A percentile compares a stretch with the other conserved stretches of the same genome.
Evolutionary conservation across 2,329 filamentous ascomycete species (phyloP).

Genomic region (Phialophora chinensis): DNA sequence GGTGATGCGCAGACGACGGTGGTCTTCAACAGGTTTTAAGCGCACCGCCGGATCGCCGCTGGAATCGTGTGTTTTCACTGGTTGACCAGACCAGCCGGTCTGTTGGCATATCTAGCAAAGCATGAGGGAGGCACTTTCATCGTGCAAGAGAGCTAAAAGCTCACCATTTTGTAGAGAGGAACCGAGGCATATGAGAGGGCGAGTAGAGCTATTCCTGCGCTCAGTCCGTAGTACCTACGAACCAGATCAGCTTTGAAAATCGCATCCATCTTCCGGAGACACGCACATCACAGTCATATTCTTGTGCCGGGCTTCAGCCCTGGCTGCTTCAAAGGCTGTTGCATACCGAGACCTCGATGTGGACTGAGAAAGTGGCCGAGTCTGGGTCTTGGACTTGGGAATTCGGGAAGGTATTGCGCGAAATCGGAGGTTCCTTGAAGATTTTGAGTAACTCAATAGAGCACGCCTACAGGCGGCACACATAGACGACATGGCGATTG

Average conservation of each 20-base stretch:
- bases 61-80: conserved; percentile 75
- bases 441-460: background rate
- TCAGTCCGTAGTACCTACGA: conserved; percentile 66
- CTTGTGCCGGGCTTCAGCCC: conserved; percentile 34
- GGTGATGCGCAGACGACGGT: conserved; percentile 88
- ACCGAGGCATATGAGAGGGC: conserved; percentile 70
- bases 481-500: background rate
- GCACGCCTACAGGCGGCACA: conserved; percentile 6
- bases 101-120: conserved; percentile 56
- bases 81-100: conserved; percentile 85
- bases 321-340: conserved; percentile 32
- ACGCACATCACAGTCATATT: conserved; percentile 39
- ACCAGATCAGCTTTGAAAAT: background rate
- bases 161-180: conserved; percentile 71
- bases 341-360: conserved; percentile 28
- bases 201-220: conserved; percentile 66
- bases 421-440: conserved; percentile 1
- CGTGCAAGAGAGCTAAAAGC: background rate
- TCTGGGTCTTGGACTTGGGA: background rate
- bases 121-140: background rate
- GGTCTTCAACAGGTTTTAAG: conserved; percentile 77
- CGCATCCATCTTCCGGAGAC: background rate
- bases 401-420: background rate
- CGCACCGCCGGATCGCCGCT: conserved; percentile 73
- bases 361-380: conserved; percentile 28